Evolutionary conservation across 768 basidiomycete genomes (phyloP).

Genomic region (Scleroderma bovista): DNA sequence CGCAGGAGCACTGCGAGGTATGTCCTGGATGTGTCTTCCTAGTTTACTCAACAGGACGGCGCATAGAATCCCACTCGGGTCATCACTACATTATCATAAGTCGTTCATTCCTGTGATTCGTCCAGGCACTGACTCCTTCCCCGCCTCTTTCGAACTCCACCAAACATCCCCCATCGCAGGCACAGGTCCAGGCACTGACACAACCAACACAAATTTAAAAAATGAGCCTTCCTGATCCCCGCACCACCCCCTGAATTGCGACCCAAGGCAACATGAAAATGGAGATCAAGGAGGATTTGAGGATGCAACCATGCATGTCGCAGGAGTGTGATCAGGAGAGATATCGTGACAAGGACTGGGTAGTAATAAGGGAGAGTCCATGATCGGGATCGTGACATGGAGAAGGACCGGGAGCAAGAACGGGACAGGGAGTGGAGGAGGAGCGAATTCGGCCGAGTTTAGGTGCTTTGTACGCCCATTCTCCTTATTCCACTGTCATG

Average conservation of each 20-base stretch:
- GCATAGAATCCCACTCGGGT: conserved; percentile 72
- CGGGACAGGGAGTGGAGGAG: conserved; percentile 36
- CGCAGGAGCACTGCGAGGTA: conserved; percentile 75
- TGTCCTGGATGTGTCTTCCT: conserved; percentile 5
- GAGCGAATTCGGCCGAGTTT: too few relatives aligned
- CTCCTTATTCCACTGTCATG: too few relatives aligned
- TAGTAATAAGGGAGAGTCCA: conserved; percentile 30
- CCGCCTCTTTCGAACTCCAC: neutral
- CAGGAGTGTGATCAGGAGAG: conserved; percentile 37
- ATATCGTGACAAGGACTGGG: conserved; percentile 14
- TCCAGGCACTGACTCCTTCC: conserved; percentile 13
- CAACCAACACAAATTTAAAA: conserved; percentile 9
- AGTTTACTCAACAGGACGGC: conserved; percentile 4
- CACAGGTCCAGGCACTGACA: too few relatives aligned
- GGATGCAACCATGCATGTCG: conserved; percentile 39
- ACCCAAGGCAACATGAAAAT: conserved; percentile 35
- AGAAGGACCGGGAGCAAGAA: conserved; percentile 35
- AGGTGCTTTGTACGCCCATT: too few relatives aligned
- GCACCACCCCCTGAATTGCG: conserved; percentile 23
- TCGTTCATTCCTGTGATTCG: conserved; percentile 12
- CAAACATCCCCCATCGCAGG: conserved; percentile 9
- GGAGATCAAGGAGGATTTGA: conserved; percentile 53
- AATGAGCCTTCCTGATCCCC: conserved; percentile 23
- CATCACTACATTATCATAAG: conserved; percentile 68
- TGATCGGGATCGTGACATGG: conserved; percentile 29